These are phyloP conservation scores for Claviceps sp. DNA, from an alignment of 2,329 filamentous ascomycete species.

Conservation along the genomic window DNA sequence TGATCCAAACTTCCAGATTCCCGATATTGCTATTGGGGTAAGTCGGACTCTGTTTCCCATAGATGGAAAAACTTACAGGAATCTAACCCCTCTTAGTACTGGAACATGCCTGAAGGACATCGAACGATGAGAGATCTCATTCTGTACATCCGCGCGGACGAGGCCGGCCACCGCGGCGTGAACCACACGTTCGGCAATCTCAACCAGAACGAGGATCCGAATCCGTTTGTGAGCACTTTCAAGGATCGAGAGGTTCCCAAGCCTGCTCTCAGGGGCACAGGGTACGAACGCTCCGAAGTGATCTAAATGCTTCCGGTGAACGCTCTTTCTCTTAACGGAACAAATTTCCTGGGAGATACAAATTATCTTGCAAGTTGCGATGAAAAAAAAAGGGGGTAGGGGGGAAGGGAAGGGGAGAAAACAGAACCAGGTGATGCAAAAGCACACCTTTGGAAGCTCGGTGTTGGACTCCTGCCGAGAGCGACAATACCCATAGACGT, in stretches of 20 bases:
- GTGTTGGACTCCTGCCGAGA: too few relatives aligned
- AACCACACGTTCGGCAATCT: conserved; percentile 92
- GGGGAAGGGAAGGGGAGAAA: too few relatives aligned
- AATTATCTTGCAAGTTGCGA: too few relatives aligned
- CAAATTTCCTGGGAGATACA: too few relatives aligned
- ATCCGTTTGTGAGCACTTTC: conserved; percentile 80
- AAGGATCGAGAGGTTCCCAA: conserved; percentile 57
- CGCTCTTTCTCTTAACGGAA: neutral
- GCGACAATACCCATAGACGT: too few relatives aligned
- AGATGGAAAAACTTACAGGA: neutral
- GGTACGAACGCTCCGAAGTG: conserved; percentile 76
- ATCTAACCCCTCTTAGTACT: conserved; percentile 46
- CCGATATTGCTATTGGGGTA: conserved; percentile 67
- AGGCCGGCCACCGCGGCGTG: conserved; percentile 82
- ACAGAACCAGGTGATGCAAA: too few relatives aligned
- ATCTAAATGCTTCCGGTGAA: conserved; percentile 29
- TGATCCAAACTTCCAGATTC: conserved; percentile 54
- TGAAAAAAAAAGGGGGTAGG: too few relatives aligned
- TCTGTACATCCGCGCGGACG: conserved; percentile 79
- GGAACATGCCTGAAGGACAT: conserved; percentile 79
- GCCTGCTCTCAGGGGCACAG: conserved; percentile 48
- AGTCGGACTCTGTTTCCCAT: conserved; percentile 5
- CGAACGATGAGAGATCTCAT: conserved; percentile 77
- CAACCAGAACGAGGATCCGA: conserved; percentile 73
- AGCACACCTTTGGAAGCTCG: too few relatives aligned